Percentiles rank a stretch among this genome's conserved stretches.
Conservation (phyloP, 192 early-diverging fungal species). For the Physocladia obscura region DNA sequence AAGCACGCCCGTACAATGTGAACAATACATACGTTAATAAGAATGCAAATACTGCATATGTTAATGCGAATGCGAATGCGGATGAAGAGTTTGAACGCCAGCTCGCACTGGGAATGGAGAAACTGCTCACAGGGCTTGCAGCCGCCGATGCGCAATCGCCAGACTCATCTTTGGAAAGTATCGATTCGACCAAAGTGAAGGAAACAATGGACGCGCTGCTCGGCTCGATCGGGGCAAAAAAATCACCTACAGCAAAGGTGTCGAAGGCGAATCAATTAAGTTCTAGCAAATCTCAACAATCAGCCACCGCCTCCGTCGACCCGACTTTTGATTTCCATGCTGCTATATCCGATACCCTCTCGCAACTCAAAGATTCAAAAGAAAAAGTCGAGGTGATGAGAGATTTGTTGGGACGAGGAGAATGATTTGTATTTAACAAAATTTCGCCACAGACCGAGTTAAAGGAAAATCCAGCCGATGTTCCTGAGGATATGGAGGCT, state of each 20-base stretch:
- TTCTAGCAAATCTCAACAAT: not conserved
- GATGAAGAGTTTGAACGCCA: slow-evolving; percentile 58
- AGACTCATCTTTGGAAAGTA: not conserved
- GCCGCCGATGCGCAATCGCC: not conserved
- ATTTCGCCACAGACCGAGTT: slow-evolving; percentile 21
- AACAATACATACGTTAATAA: no score
- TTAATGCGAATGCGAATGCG: not conserved
- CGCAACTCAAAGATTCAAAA: slow-evolving; percentile 82
- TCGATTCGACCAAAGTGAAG: slow-evolving; percentile 12
- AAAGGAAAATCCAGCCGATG: slow-evolving; percentile 26
- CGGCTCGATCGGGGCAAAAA: slow-evolving; percentile 5
- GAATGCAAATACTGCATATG: not conserved
- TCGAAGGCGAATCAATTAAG: not conserved
- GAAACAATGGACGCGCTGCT: slow-evolving; percentile 57
- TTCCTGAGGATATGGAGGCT: slow-evolving; percentile 79
- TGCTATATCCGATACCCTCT: slow-evolving; percentile 84
- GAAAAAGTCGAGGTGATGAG: slow-evolving; percentile 75
- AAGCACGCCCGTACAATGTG: no score
- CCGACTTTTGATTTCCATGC: slow-evolving; percentile 71
- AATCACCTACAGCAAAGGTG: no score
- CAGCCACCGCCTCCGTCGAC: not conserved
- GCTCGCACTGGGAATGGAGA: slow-evolving; percentile 79
- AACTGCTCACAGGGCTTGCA: slow-evolving; percentile 43
- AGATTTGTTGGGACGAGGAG: not conserved
- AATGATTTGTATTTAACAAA: slow-evolving; percentile 1